These are phyloP conservation scores for Thelonectria discophora DNA, from an alignment of 2,329 filamentous ascomycete genomes.

Conservation along the genomic window DNA sequence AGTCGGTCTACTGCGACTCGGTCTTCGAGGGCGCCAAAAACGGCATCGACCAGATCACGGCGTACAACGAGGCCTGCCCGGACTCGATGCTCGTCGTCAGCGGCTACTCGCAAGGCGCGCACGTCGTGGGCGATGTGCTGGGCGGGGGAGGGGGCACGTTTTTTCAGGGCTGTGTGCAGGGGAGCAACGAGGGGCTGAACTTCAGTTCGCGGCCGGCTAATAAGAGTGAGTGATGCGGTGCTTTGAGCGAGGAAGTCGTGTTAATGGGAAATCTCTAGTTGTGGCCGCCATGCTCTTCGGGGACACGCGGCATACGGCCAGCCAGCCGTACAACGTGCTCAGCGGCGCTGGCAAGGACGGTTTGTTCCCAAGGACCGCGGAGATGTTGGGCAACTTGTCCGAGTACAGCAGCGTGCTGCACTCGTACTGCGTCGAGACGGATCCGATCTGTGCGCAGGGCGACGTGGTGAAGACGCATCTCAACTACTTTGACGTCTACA, in stretches of 20 bases:
- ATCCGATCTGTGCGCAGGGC: slow-evolving; percentile 52
- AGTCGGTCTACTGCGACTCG: slow-evolving; percentile 47
- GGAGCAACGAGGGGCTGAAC: slow-evolving; percentile 29
- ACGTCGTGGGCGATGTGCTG: slow-evolving; percentile 50
- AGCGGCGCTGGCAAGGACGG: slow-evolving; percentile 39
- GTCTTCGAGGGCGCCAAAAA: slow-evolving; percentile 49
- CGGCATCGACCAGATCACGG: slow-evolving; percentile 49
- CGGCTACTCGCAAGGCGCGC: slow-evolving; percentile 53
- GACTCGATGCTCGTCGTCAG: slow-evolving; percentile 52
- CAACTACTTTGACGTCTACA: slow-evolving; percentile 50
- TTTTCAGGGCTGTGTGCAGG: slow-evolving; percentile 44
- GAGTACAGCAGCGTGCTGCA: slow-evolving; percentile 41
- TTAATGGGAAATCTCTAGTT: slow-evolving; percentile 27
- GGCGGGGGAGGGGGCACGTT: slow-evolving; percentile 45
- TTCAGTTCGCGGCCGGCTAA: slow-evolving; percentile 42
- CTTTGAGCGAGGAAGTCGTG: not conserved
- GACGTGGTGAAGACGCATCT: slow-evolving; percentile 45
- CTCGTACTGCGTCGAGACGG: slow-evolving; percentile 49
- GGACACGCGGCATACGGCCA: slow-evolving; percentile 47
- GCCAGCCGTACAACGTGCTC: slow-evolving; percentile 47
- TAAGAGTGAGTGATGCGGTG: slow-evolving; percentile 42
- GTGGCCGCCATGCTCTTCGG: slow-evolving; percentile 48
- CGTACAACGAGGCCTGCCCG: slow-evolving; percentile 52
- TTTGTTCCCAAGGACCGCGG: slow-evolving; percentile 44
- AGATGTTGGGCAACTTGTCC: slow-evolving; percentile 42